phyloP scores from a whole-genome alignment of 306 rosid species.

The Elaeagnus macrophylla region DNA sequence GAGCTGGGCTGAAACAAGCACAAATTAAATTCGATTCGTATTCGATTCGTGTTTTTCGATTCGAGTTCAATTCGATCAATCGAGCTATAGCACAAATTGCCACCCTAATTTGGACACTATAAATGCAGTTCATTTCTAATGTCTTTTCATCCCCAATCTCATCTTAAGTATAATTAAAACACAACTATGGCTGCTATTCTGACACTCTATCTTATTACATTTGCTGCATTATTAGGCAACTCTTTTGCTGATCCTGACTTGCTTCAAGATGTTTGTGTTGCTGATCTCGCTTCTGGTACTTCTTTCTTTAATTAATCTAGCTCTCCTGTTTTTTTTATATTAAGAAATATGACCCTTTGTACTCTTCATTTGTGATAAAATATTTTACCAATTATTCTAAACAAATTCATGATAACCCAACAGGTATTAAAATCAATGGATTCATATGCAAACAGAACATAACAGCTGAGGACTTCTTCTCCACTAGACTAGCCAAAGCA shows the following conservation, averaged over 20 bases:
- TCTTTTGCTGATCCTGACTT: constrained; percentile 60
- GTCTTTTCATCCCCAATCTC: too few relatives aligned
- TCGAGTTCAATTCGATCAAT: too few relatives aligned
- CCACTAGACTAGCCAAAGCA: constrained; percentile 40
- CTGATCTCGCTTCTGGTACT: constrained; percentile 61
- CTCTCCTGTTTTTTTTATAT: too few relatives aligned
- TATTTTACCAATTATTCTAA: background rate
- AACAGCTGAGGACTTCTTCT: constrained; percentile 61
- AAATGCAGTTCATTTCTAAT: too few relatives aligned
- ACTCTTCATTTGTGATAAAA: constrained; percentile 1
- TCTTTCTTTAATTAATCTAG: background rate
- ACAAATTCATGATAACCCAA: background rate
- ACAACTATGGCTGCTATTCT: constrained; percentile 26
- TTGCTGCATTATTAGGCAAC: constrained; percentile 31
- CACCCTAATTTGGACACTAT: too few relatives aligned
- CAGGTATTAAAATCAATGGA: constrained; percentile 66
- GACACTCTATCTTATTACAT: constrained; percentile 20
- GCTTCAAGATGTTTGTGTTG: constrained; percentile 89
- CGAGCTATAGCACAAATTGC: too few relatives aligned
- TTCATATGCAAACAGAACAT: constrained; percentile 56
- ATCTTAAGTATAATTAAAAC: background rate
- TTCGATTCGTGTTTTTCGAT: too few relatives aligned
- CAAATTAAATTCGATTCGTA: too few relatives aligned
- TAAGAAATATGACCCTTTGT: too few relatives aligned
- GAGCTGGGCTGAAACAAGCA: too few relatives aligned